Base-by-base conservation (phyloP, 2,329 filamentous ascomycete species). In the Rhinocladiella mackenziei region DNA sequence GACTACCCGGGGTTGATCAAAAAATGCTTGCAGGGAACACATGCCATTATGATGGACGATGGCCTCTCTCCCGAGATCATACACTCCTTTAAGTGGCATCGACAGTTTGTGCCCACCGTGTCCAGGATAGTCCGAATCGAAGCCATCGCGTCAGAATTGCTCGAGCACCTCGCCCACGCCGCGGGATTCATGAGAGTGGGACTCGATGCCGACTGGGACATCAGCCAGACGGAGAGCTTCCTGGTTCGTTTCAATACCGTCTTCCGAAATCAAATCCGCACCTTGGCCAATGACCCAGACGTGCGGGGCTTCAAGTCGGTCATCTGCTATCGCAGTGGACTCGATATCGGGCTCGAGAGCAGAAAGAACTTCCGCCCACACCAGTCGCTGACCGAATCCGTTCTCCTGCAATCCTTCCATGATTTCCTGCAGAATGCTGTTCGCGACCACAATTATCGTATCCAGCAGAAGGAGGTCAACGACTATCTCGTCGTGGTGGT, bases 291-390 rank as follows among this genome's bases (percentile, higher is more conserved):
- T 0, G 81, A 92, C 58, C 67, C 76, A 0, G 74, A 81, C 13
- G 81, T 94, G 2, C 85, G 79, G 1, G 87, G 77, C 2, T 94
- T 94, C 74, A 92, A 94, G 63, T 86, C 81, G 1, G 80, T 89
- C 36, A 78, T 94, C 43, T 91, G 86, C 65, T 92, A 92, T 61
- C 76, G 86, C 10, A 86, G 81, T 0, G 87, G 87, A 0, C 70
- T 89, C 4, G 76, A 77, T 28, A 70, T 91, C 11, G 66, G 6
- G 42, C 53, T 18, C 53, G 59, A 22, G 65, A 57, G 47, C 46
- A 36, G 43, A 18, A 53, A 54, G 30, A 58, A 51, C 43, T 58
- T 55, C 34, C 43, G 55, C 13, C 54, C 49, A 17, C 57, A 54
- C 39, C 57, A 56, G 39, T 56, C 55, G 3, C 40, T 58, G 31